These are phyloP conservation scores for Fusarium nanum DNA, from an alignment of 2,329 filamentous ascomycete genomes.

Conservation along the genomic window DNA sequence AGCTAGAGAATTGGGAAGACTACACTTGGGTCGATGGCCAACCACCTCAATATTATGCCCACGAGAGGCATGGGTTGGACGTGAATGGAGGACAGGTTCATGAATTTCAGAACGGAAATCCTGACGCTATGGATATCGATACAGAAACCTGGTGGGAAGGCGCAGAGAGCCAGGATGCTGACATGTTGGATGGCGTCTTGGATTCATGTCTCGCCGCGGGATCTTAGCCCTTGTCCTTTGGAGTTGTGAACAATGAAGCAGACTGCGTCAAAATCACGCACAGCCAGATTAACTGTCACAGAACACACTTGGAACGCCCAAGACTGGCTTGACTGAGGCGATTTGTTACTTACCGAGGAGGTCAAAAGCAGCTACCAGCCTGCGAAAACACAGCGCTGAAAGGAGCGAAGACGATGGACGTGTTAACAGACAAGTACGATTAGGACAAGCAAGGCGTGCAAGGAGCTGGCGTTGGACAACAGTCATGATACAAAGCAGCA, in stretches of 20 bases:
- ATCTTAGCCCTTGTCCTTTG: conserved; percentile 41
- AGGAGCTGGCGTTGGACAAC: conserved; percentile 45
- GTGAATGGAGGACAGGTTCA: conserved; percentile 53
- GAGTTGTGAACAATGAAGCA: neutral
- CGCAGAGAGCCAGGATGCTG: conserved; percentile 62
- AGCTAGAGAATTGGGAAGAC: conserved; percentile 74
- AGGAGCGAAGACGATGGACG: conserved; percentile 3
- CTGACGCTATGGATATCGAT: conserved; percentile 71
- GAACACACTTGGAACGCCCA: neutral
- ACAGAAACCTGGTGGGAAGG: conserved; percentile 72
- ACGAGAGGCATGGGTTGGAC: conserved; percentile 48
- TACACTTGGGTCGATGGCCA: conserved; percentile 64
- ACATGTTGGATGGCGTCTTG: conserved; percentile 66
- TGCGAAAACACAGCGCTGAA: neutral
- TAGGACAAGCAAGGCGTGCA: conserved; percentile 35
- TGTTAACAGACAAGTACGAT: conserved; percentile 15
- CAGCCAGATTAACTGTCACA: neutral
- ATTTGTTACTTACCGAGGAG: neutral
- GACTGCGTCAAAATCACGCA: neutral
- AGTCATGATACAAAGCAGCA: conserved; percentile 25
- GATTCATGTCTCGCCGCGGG: conserved; percentile 66
- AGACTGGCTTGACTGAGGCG: neutral
- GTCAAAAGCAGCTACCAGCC: neutral
- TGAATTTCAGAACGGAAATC: conserved; percentile 61
- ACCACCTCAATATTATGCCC: conserved; percentile 41